Evolutionary conservation across 2,329 filamentous ascomycete species (phyloP).

Genomic region (Apiospora marii): DNA sequence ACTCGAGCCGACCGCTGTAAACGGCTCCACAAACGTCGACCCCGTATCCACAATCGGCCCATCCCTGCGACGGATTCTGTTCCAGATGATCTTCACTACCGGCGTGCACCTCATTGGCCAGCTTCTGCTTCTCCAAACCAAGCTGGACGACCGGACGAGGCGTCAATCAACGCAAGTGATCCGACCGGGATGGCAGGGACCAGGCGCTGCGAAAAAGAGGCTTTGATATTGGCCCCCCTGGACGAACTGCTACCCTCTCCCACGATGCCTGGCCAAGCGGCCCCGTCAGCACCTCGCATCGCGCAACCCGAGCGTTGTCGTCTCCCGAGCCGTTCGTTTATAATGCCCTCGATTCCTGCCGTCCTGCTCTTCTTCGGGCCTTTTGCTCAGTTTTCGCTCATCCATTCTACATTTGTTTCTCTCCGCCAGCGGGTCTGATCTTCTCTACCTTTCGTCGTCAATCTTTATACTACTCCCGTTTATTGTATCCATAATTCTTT

Average conservation of each 20-base stretch:
- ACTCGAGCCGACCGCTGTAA: conserved; percentile 8
- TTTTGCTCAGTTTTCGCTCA: conserved; percentile 25
- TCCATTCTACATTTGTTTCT: conserved; percentile 25
- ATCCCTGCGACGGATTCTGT: conserved; percentile 28
- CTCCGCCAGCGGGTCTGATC: conserved; percentile 28
- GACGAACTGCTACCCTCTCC: conserved; percentile 14
- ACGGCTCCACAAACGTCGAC: conserved; percentile 18
- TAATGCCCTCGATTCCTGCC: conserved; percentile 14
- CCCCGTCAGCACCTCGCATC: background rate
- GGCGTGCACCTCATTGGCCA: conserved; percentile 10
- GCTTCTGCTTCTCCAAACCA: background rate
- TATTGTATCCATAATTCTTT: conserved; percentile 14
- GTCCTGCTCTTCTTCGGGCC: conserved; percentile 3
- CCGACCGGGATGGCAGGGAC: background rate
- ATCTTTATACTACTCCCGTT: conserved; percentile 21
- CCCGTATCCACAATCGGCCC: conserved; percentile 25
- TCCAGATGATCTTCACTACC: conserved; percentile 29
- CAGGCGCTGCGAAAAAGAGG: background rate
- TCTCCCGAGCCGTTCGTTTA: background rate
- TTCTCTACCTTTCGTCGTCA: conserved; percentile 19
- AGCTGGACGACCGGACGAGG: background rate
- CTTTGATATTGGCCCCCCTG: background rate
- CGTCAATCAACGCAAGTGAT: conserved; percentile 14
- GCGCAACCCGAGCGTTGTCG: background rate
- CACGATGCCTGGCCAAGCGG: background rate